Conservation (phyloP, 768 basidiomycete species). For the Crucibulum laeve region DNA sequence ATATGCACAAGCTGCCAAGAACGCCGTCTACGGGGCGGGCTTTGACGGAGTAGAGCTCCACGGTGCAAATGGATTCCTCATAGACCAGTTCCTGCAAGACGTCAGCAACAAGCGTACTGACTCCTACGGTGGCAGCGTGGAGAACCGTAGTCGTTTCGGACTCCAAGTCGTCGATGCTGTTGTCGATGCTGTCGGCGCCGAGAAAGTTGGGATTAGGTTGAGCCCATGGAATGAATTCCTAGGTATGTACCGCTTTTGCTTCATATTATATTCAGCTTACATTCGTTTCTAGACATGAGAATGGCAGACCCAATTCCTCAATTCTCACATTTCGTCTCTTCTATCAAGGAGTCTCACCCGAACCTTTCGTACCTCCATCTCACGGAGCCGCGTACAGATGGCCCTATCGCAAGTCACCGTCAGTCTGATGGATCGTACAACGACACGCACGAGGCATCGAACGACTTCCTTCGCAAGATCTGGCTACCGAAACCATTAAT, state of each 20-base stretch:
- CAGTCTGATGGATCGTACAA: slow-evolving; percentile 5
- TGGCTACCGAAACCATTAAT: slow-evolving; percentile 40
- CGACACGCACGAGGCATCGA: slow-evolving; percentile 19
- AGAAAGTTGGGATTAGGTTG: slow-evolving; percentile 37
- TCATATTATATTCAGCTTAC: slow-evolving; percentile 6
- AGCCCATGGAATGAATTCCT: slow-evolving; percentile 33
- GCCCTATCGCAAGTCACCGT: slow-evolving; percentile 4
- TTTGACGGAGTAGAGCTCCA: slow-evolving; percentile 34
- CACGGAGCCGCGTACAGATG: slow-evolving; percentile 30
- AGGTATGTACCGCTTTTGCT: slow-evolving; percentile 18
- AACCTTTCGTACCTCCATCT: slow-evolving; percentile 50
- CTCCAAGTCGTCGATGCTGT: slow-evolving; percentile 44
- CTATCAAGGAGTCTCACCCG: slow-evolving; percentile 34
- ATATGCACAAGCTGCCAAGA: slow-evolving; percentile 39
- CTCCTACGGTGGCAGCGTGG: slow-evolving; percentile 50
- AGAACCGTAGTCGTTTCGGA: slow-evolving; percentile 44
- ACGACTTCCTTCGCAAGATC: slow-evolving; percentile 39
- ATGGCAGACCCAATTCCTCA: slow-evolving; percentile 53
- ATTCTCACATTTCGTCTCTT: slow-evolving; percentile 43
- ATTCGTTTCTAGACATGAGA: slow-evolving; percentile 35
- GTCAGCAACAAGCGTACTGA: slow-evolving; percentile 44
- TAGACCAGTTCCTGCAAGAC: slow-evolving; percentile 46
- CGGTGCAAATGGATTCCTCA: slow-evolving; percentile 26
- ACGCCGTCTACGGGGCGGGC: no score
- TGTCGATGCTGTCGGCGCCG: slow-evolving; percentile 35